phyloP scores from a whole-genome alignment of 768 basidiomycete species.

The Mycena indigotica region DNA sequence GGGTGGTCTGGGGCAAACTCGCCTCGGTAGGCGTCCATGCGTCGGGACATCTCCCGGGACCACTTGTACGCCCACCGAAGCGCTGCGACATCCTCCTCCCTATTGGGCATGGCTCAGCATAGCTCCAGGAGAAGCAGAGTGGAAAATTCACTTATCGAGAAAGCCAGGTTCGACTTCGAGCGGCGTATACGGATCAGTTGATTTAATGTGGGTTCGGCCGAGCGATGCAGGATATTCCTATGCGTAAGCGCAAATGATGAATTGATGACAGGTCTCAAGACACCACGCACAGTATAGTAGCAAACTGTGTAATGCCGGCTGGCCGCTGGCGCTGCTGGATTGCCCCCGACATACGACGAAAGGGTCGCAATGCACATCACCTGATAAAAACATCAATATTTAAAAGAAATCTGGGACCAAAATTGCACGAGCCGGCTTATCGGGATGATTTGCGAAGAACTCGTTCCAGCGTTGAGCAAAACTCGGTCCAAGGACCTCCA shows the following conservation, averaged over 20 bases:
- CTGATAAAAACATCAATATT: background rate
- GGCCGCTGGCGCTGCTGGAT: slow-evolving; percentile 1
- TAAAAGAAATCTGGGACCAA: background rate
- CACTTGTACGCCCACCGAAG: slow-evolving; percentile 43
- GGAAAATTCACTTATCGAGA: slow-evolving; percentile 34
- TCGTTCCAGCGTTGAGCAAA: slow-evolving; percentile 53
- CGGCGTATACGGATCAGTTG: slow-evolving; percentile 33
- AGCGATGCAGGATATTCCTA: slow-evolving; percentile 39
- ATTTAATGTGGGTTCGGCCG: slow-evolving; percentile 43
- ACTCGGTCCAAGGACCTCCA: slow-evolving; percentile 50
- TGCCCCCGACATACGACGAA: slow-evolving; percentile 37
- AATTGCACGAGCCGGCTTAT: slow-evolving; percentile 46
- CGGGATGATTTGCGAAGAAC: slow-evolving; percentile 52
- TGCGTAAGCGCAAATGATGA: background rate
- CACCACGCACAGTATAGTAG: slow-evolving; percentile 36
- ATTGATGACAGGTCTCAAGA: background rate
- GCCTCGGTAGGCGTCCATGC: slow-evolving; percentile 35
- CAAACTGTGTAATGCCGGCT: slow-evolving; percentile 30
- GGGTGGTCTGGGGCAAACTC: slow-evolving; percentile 17
- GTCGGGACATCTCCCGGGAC: slow-evolving; percentile 41
- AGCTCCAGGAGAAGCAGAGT: background rate
- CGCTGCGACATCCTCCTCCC: slow-evolving; percentile 29
- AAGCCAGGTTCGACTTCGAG: slow-evolving; percentile 37
- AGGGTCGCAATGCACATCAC: slow-evolving; percentile 43
- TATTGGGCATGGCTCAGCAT: background rate